Evolutionary conservation across 2,329 filamentous ascomycete species (phyloP).

Genomic region (Colletotrichum trifolii): DNA sequence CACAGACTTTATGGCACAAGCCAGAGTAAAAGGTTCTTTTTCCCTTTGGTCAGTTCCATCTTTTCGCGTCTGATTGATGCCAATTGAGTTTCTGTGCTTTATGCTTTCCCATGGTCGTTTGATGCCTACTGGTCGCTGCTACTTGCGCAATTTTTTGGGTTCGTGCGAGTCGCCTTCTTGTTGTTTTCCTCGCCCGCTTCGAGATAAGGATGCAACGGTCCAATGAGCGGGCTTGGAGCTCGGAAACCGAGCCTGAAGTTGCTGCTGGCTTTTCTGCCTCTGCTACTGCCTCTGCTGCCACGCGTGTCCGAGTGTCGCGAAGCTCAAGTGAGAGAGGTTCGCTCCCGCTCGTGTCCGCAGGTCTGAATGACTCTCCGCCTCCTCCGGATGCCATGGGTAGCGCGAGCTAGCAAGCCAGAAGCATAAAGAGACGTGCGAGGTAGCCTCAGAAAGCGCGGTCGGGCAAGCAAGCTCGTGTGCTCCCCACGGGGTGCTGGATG

Average conservation of each 20-base stretch:
- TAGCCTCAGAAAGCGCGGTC: not conserved
- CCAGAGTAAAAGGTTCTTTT: no score
- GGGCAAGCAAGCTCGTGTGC: not conserved
- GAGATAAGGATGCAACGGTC: conserved; percentile 5
- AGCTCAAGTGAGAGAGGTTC: no score
- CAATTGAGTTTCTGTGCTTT: not conserved
- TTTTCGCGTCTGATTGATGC: not conserved
- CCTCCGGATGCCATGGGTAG: no score
- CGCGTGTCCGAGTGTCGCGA: no score
- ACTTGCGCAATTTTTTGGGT: not conserved
- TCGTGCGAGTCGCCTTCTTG: not conserved
- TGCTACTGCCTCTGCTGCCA: no score
- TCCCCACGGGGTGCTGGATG: conserved; percentile 19
- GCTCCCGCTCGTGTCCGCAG: no score
- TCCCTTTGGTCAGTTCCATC: not conserved
- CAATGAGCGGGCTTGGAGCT: conserved; percentile 7
- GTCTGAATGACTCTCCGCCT: no score
- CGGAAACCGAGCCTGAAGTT: conserved; percentile 4
- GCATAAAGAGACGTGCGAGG: not conserved
- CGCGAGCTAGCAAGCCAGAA: not conserved
- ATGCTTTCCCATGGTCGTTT: not conserved
- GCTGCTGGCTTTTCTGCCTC: not conserved
- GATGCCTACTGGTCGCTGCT: not conserved
- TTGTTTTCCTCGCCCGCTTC: no score
- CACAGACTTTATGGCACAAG: no score